Base-by-base conservation (phyloP, 352 stramenopile species). In the Pythium graminicola region DNA sequence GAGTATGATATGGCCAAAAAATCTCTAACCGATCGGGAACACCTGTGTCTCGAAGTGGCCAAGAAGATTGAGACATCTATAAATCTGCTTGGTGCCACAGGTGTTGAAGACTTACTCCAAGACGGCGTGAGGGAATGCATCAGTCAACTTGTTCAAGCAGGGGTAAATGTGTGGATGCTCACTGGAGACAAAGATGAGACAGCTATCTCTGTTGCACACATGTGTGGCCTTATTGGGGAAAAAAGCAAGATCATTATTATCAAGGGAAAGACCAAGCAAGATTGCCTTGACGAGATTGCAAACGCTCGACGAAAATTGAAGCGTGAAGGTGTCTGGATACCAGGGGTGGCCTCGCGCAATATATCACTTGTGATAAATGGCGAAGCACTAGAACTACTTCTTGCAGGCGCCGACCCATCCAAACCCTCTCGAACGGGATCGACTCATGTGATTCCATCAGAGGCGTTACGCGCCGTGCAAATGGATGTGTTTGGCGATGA, bases 151-250 rank as follows among this genome's bases (percentile, higher is more conserved):
- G 88, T 73, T 11, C 86, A 96, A 16, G 97, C 96, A 29, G 96
- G 96, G 0, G 97, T 99, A 35, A 98, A 99, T 57, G 86, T 99
- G 20, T 99, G 96, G 96, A 97, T 99, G 64, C 82, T 99, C 6
- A 99, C 97, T 16, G 97, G 97, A 13, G 97, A 99, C 62, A 99
- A 99, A 64, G 84, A 97, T 42, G 97, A 99, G 65, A 99, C 97
- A 3, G 97, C 97, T 2, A 98, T 99, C 48, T 98, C 98, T 13
- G 98, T 99, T 19, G 96, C 86, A 5, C 96, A 98, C 46, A 96
- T 96, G 54, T 99, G 95, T 24, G 90, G 92, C 5, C 85, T 99
- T 14, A 85, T 89, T n/a, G 52, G 70, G 8, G 67, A 76, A 23
- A 85, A 79, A 50, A 89, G 73, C 50, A 89, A 86, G 19, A 84